phyloP scores from a whole-genome alignment of 2,329 filamentous ascomycete genomes.

The Exophiala lecanii-corni region DNA sequence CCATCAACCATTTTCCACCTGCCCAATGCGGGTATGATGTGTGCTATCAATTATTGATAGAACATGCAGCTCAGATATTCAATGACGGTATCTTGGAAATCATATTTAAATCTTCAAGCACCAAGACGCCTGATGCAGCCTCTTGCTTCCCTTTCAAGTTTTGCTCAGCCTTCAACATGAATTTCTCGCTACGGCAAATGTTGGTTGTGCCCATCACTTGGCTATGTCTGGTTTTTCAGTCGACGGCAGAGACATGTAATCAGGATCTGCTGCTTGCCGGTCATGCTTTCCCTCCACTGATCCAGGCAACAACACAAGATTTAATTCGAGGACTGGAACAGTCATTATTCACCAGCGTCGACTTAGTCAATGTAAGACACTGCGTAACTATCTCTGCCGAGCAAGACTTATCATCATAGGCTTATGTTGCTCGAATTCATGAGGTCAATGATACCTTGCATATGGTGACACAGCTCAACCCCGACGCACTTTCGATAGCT shows the following conservation, averaged over 20 bases:
- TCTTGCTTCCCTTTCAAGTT: no score
- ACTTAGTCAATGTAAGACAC: conserved; percentile 45
- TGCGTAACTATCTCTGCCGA: conserved; percentile 5
- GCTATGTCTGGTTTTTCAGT: conserved; percentile 4
- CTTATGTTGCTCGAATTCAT: conserved; percentile 48
- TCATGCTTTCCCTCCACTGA: conserved; percentile 35
- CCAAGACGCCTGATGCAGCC: no score
- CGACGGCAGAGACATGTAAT: conserved; percentile 8
- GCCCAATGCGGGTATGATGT: no score
- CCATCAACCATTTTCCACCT: no score
- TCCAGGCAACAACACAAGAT: conserved; percentile 51
- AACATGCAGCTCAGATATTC: no score
- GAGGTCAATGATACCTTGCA: conserved; percentile 52
- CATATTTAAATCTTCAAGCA: no score
- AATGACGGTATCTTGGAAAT: no score
- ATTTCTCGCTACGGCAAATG: no score
- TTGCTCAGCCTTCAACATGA: no score
- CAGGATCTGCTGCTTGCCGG: no score
- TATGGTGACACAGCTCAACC: conserved; percentile 53
- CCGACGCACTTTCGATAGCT: conserved; percentile 50
- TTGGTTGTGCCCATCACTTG: conserved; percentile 3
- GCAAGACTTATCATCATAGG: conserved; percentile 23
- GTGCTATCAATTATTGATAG: no score
- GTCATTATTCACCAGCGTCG: conserved; percentile 52
- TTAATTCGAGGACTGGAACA: conserved; percentile 46